Conservation (phyloP, 495 filamentous ascomycete genomes). For the Chaetomium fimeti region DNA sequence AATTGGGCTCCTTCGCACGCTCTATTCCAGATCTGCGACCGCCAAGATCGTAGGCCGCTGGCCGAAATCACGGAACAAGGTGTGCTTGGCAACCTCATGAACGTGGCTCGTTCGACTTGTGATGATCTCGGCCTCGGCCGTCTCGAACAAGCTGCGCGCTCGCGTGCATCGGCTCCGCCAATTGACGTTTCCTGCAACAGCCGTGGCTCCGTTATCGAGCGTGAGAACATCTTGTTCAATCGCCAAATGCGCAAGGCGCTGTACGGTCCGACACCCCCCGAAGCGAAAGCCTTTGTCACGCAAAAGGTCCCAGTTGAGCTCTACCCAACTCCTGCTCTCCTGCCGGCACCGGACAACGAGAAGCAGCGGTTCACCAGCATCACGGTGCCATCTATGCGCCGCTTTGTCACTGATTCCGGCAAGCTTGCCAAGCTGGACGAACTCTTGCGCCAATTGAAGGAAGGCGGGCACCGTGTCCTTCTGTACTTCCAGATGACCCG, state of each 20-base stretch:
- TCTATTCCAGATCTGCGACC: conserved; percentile 74
- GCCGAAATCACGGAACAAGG: conserved; percentile 72
- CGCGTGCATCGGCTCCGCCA: conserved; percentile 80
- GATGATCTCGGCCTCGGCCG: conserved; percentile 65
- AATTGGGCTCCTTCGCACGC: conserved; percentile 67
- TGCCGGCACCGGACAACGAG: conserved; percentile 73
- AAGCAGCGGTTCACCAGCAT: conserved; percentile 86
- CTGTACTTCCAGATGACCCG: conserved; percentile 99
- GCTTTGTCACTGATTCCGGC: conserved; percentile 96
- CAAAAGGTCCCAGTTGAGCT: conserved; percentile 61
- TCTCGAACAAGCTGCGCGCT: conserved; percentile 76
- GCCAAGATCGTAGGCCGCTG: conserved; percentile 63
- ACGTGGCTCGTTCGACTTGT: conserved; percentile 67
- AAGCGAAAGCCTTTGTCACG: conserved; percentile 72
- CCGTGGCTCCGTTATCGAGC: conserved; percentile 63
- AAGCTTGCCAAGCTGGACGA: conserved; percentile 92
- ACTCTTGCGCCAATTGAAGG: conserved; percentile 82
- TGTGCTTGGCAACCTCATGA: conserved; percentile 71
- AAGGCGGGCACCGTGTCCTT: conserved; percentile 88
- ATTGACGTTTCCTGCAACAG: conserved; percentile 75
- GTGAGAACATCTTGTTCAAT: conserved; percentile 77
- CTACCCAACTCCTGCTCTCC: conserved; percentile 62
- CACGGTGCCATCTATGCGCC: conserved; percentile 93
- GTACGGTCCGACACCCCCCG: conserved; percentile 60
- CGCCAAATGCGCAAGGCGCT: conserved; percentile 67